Base-by-base conservation (phyloP, 129 eudicot genomes). In the Ambrosia trifida region DNA sequence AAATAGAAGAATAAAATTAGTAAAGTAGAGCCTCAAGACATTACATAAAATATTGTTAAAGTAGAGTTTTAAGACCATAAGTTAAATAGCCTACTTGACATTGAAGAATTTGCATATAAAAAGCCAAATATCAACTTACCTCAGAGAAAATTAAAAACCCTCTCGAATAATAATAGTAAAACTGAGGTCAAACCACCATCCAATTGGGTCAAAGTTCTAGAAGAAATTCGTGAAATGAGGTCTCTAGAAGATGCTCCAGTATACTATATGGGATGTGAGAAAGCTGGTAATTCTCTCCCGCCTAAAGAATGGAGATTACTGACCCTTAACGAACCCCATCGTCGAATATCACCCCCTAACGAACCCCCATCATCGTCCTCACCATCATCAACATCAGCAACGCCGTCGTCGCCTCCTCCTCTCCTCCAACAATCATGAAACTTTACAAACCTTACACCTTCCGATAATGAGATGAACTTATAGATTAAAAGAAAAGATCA, bases 221-320 rank as follows among this genome's bases (percentile, higher is more conserved):
- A 88, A 83, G 94, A 86, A 57, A 95, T 95, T 64, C 91, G 89
- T 31, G 64, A 76, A 76, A 95, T 95, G 99, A 86, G 97, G 70
- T 87, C 97, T 44, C 74, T 85, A 13, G 91, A 88, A 78, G 82
- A 83, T 76, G 97, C 97, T 17, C 97, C 99, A 7, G 97, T 90
- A 54, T 94, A 88, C 77, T 83, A 88, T 19, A 88, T 90, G 97
- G 99, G 99, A 43, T 95, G 97, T 76, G 97, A 95, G 77, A 86
- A 88, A 72, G 99, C 99, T 18, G 99, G 97, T 18, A 79, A 56
- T 73, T 90, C 97, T 30, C 96, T 95, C 72, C 94, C 99, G 77
- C 94, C 99, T 52, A 88, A 95, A 91, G 99, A 86, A 75, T 74
- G 88, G 79, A 86, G 99, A 79, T 94, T 90, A n/a, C n/a, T n/a